These are phyloP conservation scores for Aurifilum marmelostoma DNA, from an alignment of 2,329 filamentous ascomycete genomes.

Conservation along the genomic window DNA sequence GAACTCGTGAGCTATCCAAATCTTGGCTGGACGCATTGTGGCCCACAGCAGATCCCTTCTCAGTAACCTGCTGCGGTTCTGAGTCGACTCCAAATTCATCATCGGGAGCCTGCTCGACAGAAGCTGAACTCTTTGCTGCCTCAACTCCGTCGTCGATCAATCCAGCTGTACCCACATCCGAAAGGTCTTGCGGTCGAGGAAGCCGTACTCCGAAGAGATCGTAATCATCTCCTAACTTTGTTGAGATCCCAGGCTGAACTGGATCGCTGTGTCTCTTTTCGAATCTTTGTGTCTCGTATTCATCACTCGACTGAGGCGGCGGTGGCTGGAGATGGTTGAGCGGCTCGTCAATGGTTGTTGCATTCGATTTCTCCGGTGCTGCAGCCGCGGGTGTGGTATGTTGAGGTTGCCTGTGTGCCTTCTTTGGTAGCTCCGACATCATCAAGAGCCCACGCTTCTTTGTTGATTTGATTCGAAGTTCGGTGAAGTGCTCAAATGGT, in stretches of 20 bases:
- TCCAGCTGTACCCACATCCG: background rate
- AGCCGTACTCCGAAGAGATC: conserved; percentile 3
- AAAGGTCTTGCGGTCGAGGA: background rate
- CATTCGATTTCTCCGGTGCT: background rate
- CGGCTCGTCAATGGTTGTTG: background rate
- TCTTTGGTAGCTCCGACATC: conserved; percentile 42
- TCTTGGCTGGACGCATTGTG: background rate
- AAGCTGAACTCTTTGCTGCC: background rate
- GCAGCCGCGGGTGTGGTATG: background rate
- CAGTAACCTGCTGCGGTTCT: background rate
- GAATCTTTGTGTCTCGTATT: background rate
- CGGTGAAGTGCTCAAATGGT: conserved; percentile 42
- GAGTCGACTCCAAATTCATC: background rate
- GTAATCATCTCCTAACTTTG: conserved; percentile 21
- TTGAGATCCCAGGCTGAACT: background rate
- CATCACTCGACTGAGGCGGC: background rate
- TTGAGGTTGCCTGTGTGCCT: conserved; percentile 22
- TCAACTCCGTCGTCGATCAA: background rate
- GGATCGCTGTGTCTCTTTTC: background rate
- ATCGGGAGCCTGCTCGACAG: background rate
- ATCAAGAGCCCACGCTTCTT: conserved; percentile 54
- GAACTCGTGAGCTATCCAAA: background rate
- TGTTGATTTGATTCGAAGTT: conserved; percentile 51
- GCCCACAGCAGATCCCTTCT: background rate
- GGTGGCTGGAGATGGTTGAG: conserved; percentile 9